Conservation (phyloP, 2,329 filamentous ascomycete genomes). For the Ascochyta pisi region DNA sequence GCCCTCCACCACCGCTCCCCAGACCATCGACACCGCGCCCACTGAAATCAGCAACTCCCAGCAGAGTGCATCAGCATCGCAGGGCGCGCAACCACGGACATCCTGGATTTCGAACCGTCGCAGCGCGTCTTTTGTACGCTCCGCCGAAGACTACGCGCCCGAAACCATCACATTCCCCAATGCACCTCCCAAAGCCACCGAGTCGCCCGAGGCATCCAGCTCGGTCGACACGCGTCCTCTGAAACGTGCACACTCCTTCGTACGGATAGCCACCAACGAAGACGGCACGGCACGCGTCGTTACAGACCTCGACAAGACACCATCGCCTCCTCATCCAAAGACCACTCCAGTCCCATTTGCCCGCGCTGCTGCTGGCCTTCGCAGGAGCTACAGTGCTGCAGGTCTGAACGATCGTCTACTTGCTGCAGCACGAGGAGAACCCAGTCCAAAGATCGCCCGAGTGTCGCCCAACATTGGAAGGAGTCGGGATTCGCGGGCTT, state of each 20-base stretch:
- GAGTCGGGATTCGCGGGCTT: slow-evolving; percentile 85
- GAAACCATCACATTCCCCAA: slow-evolving; percentile 42
- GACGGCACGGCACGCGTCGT: slow-evolving; percentile 92
- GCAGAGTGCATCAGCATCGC: slow-evolving; percentile 39
- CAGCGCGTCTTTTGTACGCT: slow-evolving; percentile 51
- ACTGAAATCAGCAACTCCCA: slow-evolving; percentile 42
- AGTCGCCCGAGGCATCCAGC: slow-evolving; percentile 53
- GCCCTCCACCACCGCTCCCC: slow-evolving; percentile 29
- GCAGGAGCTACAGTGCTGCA: slow-evolving; percentile 75
- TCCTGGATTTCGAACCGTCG: slow-evolving; percentile 56
- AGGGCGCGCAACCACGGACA: slow-evolving; percentile 41
- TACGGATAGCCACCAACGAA: slow-evolving; percentile 82
- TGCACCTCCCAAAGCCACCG: slow-evolving; percentile 25
- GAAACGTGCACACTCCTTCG: slow-evolving; percentile 57
- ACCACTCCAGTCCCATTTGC: slow-evolving; percentile 54
- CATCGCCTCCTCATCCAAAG: slow-evolving; percentile 67
- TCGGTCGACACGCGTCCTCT: slow-evolving; percentile 54
- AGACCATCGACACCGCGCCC: slow-evolving; percentile 32
- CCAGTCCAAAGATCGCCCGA: slow-evolving; percentile 49
- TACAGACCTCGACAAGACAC: slow-evolving; percentile 70
- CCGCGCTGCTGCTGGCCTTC: slow-evolving; percentile 60
- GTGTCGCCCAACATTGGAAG: slow-evolving; percentile 68
- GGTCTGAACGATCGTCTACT: slow-evolving; percentile 47
- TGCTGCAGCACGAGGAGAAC: slow-evolving; percentile 36
- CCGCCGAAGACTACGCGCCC: slow-evolving; percentile 42